Evolutionary conservation across 1,284 basidiomycete species (phyloP).

Genomic region (Ceratobasidium sp.): DNA sequence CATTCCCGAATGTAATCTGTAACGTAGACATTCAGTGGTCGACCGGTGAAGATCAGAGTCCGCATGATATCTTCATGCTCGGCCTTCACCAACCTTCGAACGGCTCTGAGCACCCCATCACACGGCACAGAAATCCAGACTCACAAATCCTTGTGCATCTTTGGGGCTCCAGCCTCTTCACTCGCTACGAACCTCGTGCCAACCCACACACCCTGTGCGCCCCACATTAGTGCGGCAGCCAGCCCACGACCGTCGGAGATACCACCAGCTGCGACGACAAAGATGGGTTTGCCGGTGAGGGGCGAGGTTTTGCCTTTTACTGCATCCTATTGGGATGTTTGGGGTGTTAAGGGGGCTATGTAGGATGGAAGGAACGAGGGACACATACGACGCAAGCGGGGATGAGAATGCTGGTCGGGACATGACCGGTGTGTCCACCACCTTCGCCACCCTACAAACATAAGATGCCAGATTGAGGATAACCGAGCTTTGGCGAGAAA

Average conservation of each 20-base stretch:
- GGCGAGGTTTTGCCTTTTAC: constrained; percentile 78
- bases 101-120: neutral
- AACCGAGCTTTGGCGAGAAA: neutral
- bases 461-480: constrained; percentile 47
- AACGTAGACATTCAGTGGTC: constrained; percentile 83
- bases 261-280: constrained; percentile 86
- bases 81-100: constrained; percentile 62
- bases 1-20: constrained; percentile 84
- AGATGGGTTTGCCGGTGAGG: constrained; percentile 80
- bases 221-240: constrained; percentile 86
- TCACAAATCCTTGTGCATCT: constrained; percentile 80
- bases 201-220: constrained; percentile 89
- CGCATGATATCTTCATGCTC: constrained; percentile 77
- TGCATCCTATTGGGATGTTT: constrained; percentile 63
- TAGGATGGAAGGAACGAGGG: too few species aligned
- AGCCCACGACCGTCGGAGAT: constrained; percentile 86
- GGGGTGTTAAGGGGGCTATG: neutral
- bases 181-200: constrained; percentile 91
- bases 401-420: constrained; percentile 77
- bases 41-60: constrained; percentile 87
- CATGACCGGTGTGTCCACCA: constrained; percentile 73
- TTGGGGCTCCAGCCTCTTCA: constrained; percentile 81
- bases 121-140: constrained; percentile 57
- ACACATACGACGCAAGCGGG: constrained; percentile 74
- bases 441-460: constrained; percentile 77